These are phyloP conservation scores for Populus tremula DNA, from an alignment of 345 rosid genomes.

Conservation along the genomic window DNA sequence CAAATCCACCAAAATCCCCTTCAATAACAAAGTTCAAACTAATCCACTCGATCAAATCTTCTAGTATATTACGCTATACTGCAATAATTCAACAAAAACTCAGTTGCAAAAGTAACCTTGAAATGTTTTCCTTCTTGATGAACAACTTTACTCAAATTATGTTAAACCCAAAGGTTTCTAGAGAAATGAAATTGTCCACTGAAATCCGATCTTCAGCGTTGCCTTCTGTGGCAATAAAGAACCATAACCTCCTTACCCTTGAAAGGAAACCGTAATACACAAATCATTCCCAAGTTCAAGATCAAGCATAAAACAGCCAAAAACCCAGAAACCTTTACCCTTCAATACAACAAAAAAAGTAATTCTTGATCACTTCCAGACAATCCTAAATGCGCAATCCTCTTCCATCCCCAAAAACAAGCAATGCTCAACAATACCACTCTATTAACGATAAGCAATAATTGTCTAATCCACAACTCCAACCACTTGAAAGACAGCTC, in stretches of 20 bases:
- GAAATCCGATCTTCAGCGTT: conserved; percentile 23
- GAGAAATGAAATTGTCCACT: conserved; percentile 29
- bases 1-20: conserved; percentile 9
- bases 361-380: conserved; percentile 13
- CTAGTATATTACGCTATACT: conserved; percentile 5
- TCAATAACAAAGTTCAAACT: not conserved
- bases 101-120: conserved; percentile 8
- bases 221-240: conserved; percentile 27
- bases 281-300: conserved; percentile 29
- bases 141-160: conserved; percentile 22
- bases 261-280: conserved; percentile 21
- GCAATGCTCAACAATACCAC: conserved; percentile 18
- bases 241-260: conserved; percentile 34
- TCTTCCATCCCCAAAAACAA: conserved; percentile 42
- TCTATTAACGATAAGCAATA: not conserved
- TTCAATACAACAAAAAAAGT: conserved; percentile 10
- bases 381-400: conserved; percentile 34
- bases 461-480: conserved; percentile 20
- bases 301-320: conserved; percentile 21
- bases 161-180: conserved; percentile 34
- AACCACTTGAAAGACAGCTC: conserved; percentile 22
- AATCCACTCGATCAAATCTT: conserved; percentile 18
- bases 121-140: conserved; percentile 8
- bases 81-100: conserved; percentile 17
- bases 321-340: conserved; percentile 16